Evolutionary conservation across 1,284 basidiomycete species (phyloP).

Genomic region (Tylopilus orsonianus): DNA sequence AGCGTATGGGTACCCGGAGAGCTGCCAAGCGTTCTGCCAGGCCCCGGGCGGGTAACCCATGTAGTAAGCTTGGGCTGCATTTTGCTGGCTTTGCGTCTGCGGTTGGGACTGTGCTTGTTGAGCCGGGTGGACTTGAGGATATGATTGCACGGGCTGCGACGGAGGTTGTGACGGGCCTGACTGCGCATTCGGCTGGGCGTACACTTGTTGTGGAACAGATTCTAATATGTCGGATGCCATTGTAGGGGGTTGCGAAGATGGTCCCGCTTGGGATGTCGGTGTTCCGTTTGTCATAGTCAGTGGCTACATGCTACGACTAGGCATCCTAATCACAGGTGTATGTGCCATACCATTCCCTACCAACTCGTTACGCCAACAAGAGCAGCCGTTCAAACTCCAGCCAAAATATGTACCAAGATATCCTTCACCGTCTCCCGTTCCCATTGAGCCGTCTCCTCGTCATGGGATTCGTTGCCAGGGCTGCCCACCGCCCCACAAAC

Average conservation of each 20-base stretch:
- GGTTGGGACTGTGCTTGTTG: conserved; percentile 21
- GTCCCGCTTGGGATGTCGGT: conserved; percentile 22
- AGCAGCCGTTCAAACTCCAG: conserved; percentile 43
- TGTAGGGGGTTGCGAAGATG: conserved; percentile 19
- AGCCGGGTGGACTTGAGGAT: conserved; percentile 19
- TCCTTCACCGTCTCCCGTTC: conserved; percentile 55
- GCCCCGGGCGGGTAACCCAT: conserved; percentile 33
- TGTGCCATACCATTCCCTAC: no score
- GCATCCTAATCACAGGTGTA: no score
- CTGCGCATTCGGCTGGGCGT: conserved; percentile 13
- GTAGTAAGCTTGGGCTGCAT: conserved; percentile 31
- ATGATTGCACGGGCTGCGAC: conserved; percentile 1
- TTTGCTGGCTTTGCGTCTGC: conserved; percentile 29
- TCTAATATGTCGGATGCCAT: conserved; percentile 15
- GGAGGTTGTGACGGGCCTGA: conserved; percentile 21
- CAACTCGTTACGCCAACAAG: not conserved
- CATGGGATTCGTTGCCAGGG: conserved; percentile 25
- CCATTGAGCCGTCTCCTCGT: conserved; percentile 23
- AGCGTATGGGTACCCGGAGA: conserved; percentile 33
- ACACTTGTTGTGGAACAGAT: conserved; percentile 13
- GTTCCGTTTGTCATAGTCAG: conserved; percentile 24
- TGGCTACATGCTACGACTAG: no score
- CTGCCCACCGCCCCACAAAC: conserved; percentile 48
- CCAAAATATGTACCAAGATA: conserved; percentile 53
- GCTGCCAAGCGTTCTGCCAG: conserved; percentile 36